A percentile compares a stretch with the other conserved stretches of the same genome.
Conservation (phyloP, 768 basidiomycete genomes). For the Plicaturopsis crispa region DNA sequence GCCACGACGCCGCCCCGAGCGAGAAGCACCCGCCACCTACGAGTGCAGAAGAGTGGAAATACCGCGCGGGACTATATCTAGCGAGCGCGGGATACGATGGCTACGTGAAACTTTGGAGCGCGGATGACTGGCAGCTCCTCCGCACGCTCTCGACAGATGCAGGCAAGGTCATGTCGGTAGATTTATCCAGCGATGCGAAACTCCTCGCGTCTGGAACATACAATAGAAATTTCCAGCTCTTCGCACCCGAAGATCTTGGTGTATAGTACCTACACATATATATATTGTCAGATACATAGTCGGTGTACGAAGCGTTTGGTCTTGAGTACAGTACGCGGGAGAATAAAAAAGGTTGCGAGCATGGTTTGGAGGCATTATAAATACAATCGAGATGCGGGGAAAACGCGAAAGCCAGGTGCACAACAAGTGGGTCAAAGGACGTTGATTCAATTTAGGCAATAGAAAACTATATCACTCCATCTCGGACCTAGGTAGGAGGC, state of each 20-base stretch:
- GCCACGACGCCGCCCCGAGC: constrained; percentile 16
- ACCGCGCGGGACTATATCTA: constrained; percentile 86
- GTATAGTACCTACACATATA: constrained; percentile 12
- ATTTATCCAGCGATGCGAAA: constrained; percentile 76
- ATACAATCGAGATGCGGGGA: too few species aligned
- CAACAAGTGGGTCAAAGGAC: too few species aligned
- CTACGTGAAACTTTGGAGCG: constrained; percentile 92
- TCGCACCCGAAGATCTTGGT: constrained; percentile 63
- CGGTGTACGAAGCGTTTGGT: constrained; percentile 8
- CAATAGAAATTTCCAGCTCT: constrained; percentile 92
- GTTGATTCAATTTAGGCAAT: background rate
- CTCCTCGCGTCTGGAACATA: constrained; percentile 87
- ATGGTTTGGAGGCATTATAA: too few species aligned
- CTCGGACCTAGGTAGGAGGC: constrained; percentile 26
- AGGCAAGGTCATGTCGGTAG: constrained; percentile 99
- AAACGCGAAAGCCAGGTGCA: too few species aligned
- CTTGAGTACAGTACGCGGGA: too few species aligned
- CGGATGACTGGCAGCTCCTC: constrained; percentile 95
- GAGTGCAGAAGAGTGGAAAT: constrained; percentile 63
- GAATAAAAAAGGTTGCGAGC: constrained; percentile 16
- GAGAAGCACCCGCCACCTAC: constrained; percentile 10
- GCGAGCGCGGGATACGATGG: constrained; percentile 94
- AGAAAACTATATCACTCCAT: constrained; percentile 28
- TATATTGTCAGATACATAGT: background rate
- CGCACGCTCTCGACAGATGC: constrained; percentile 86